Conservation (phyloP, 2,329 filamentous ascomycete species). For the Ilyonectria sp. region DNA sequence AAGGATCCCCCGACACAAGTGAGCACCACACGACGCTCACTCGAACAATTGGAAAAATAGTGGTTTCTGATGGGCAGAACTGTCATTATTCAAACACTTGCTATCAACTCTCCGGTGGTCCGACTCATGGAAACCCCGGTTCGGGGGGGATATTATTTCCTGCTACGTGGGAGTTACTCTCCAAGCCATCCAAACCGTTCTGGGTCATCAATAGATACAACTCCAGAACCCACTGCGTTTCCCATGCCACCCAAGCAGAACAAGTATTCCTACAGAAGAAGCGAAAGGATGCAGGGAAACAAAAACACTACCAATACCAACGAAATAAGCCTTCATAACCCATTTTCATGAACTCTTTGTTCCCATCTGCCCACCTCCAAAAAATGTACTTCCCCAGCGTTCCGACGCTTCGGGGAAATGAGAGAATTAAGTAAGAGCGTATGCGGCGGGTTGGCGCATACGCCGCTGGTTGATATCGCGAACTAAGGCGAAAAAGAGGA, state of each 20-base stretch:
- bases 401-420: constrained; percentile 35
- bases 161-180: constrained; percentile 22
- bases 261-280: constrained; percentile 43
- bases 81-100: background rate
- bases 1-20: constrained; percentile 30
- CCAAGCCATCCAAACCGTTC: constrained; percentile 28
- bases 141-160: constrained; percentile 26
- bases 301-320: constrained; percentile 30
- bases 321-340: constrained; percentile 33
- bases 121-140: constrained; percentile 13
- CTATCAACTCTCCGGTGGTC: background rate
- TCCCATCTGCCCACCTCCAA: constrained; percentile 30
- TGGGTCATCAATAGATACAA: constrained; percentile 31
- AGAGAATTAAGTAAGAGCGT: constrained; percentile 44
- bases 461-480: constrained; percentile 28
- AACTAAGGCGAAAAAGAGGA: constrained; percentile 17
- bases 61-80: constrained; percentile 29
- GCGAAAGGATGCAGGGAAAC: constrained; percentile 29
- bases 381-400: constrained; percentile 32
- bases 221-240: constrained; percentile 27
- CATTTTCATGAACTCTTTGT: constrained; percentile 34
- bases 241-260: constrained; percentile 25
- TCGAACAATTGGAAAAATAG: constrained; percentile 35
- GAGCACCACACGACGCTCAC: constrained; percentile 30
- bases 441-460: constrained; percentile 39